Evolutionary conservation across 148 eudicot genomes (phyloP).

Genomic region (Polygonum aviculare): DNA sequence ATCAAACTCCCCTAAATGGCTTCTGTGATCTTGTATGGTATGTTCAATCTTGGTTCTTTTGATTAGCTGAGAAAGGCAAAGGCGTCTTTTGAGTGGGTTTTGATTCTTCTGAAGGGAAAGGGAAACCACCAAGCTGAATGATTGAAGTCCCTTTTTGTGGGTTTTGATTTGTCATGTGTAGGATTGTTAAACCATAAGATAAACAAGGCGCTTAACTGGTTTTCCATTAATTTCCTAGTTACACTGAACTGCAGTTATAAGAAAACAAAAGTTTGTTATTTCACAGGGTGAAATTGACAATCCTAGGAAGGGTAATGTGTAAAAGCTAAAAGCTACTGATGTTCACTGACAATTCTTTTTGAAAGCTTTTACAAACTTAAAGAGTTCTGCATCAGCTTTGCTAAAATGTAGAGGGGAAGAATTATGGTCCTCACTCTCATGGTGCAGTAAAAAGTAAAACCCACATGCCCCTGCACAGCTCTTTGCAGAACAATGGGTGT

Average conservation of each 20-base stretch:
- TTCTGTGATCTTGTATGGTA: background rate
- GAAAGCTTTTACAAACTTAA: background rate
- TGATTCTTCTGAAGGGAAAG: background rate
- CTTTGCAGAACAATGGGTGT: conserved; percentile 3
- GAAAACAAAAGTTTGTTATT: conserved; percentile 3
- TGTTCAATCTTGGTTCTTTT: background rate
- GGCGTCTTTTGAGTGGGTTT: background rate
- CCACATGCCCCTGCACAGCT: conserved; percentile 4
- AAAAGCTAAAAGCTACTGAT: conserved; percentile 1
- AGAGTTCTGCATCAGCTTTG: conserved; percentile 3
- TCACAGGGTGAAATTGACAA: background rate
- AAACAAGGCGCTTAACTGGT: background rate
- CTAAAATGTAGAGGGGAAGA: background rate
- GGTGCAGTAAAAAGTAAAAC: conserved; percentile 10
- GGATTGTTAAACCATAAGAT: background rate
- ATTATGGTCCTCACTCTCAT: conserved; percentile 10
- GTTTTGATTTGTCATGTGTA: background rate
- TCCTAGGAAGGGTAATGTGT: background rate
- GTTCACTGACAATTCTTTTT: conserved; percentile 7
- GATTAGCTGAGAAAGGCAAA: background rate
- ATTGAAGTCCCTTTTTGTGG: background rate
- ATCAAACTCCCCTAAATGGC: conserved; percentile 2
- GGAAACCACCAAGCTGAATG: background rate
- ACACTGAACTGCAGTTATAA: background rate
- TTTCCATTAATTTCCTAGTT: background rate